Evolutionary conservation across 2,329 filamentous ascomycete species (phyloP), one percentile per base, ranked within the genome.

Genomic region (Paradendryphiella salina): DNA sequence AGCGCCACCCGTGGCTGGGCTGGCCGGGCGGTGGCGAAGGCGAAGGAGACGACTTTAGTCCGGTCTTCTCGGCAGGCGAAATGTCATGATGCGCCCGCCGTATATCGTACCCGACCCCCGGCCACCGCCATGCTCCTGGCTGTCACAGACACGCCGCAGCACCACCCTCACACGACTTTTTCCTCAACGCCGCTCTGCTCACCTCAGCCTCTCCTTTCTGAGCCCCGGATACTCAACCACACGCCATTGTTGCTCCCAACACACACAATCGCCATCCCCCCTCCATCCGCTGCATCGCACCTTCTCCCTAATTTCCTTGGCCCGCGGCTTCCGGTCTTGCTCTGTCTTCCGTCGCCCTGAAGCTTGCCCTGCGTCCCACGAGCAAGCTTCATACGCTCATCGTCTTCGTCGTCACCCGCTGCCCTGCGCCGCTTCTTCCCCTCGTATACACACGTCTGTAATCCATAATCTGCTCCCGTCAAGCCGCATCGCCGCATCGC

Each of bases 151-250:
- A 44, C 32, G 47, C 23, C 26, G 31, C 45, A 40, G 41, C 64
- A 65, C 66, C 66, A 68, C 63, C 58, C 64, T 70, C 68, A 67
- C 66, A 59, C 66, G 57, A 70, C 63, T 35, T 42, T 50, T 52
- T 51, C 46, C 47, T 43, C 32, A 35, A 29, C 40, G 43, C 50
- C 46, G 55, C 64, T 68, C 66, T 63, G 64, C 65, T 57, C 59
- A 70, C 67, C 60, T 46, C 59, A 63, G 65, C 57, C 67, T 65
- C 61, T 71, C 67, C 64, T 71, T 72, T 60, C 56, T 50, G 52
- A 61, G 58, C 60, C 46, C 45, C 23, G 23, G 8, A 26, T 10
- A 26, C 8, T 26, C 23, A 20, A 9, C 5, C 10, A 10, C 23
- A 3, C 23, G 23, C 23, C 23, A 26, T 26, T 26, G 23, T 26